Evolutionary conservation across 2,329 filamentous ascomycete genomes (phyloP).

Genomic region (Alternaria viburni): DNA sequence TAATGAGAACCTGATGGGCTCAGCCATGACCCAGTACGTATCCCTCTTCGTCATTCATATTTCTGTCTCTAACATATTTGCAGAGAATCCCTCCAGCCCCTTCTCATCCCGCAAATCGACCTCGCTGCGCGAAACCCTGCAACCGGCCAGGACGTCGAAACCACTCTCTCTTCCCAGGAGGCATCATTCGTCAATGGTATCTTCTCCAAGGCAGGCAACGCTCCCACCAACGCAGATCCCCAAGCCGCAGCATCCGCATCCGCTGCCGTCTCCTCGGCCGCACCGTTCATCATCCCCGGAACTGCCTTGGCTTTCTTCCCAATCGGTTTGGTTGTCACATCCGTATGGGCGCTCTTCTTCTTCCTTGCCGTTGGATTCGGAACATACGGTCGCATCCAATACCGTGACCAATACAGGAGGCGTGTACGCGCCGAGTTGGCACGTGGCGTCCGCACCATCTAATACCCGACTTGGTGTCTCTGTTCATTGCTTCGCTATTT

Average conservation of each 20-base stretch:
- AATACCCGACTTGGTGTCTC: conserved; percentile 11
- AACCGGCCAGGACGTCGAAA: conserved; percentile 61
- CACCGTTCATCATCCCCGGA: conserved; percentile 72
- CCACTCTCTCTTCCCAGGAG: conserved; percentile 72
- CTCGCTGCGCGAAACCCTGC: conserved; percentile 62
- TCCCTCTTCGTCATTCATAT: background rate
- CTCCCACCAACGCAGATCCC: conserved; percentile 56
- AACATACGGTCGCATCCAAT: conserved; percentile 70
- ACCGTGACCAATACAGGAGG: conserved; percentile 67
- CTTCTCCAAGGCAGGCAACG: conserved; percentile 63
- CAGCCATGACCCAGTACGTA: conserved; percentile 67
- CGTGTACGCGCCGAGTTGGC: conserved; percentile 54
- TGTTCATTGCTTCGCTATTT: background rate
- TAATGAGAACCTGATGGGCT: conserved; percentile 61
- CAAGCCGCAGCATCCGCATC: conserved; percentile 49
- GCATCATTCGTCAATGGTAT: conserved; percentile 74
- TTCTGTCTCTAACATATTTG: conserved; percentile 14
- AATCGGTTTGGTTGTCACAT: conserved; percentile 70
- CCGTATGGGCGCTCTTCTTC: conserved; percentile 64
- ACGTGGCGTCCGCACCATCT: conserved; percentile 44
- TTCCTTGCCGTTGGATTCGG: conserved; percentile 66
- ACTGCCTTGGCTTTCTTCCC: conserved; percentile 72
- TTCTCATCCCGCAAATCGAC: conserved; percentile 72
- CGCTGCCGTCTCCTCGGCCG: conserved; percentile 49
- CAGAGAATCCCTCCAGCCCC: conserved; percentile 65